Base-by-base conservation (phyloP, 495 filamentous ascomycete species). In the Tuber microsphaerosporum region DNA sequence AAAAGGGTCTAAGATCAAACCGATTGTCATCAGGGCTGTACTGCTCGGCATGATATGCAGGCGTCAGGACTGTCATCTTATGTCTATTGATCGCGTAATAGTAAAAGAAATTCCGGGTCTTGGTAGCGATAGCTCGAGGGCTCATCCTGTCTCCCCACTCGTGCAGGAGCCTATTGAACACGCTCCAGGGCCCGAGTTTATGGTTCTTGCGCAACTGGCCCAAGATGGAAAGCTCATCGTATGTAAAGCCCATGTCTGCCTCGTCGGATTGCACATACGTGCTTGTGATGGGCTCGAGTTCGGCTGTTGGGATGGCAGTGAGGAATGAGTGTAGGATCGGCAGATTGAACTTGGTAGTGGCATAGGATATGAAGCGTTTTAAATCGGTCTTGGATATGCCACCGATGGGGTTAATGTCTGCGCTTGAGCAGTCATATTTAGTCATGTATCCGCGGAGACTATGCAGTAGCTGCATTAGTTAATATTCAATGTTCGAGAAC, bases 271-370 rank as follows among this genome's bases (percentile, higher is more conserved):
- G 89, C 2, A 90, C 87, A 79, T 92, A 92, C 22, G 84, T 85
- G 0, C 88, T 83, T 1, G 92, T 92, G 42, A 93, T 90, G 19
- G 94, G 94, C 78, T 94, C 91, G 0, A 97, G 87, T 83, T 97
- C 93, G 1, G 93, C 93, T 5, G 92, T 95, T 0, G 93, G 93
- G 0, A 87, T 86, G 4, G 94, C 93, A 22, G 86, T 84, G 37
- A 96, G 82, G 85, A 97, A 97, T 5, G 88, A 87, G 1, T 89
- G 79, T 8, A 97, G 87, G 75, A 92, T 89, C 0, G 92, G 92
- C 9, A 97, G 81, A 37, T 88, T 82, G 82, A 93, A 97, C 20
- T 85, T 83, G 34, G 82, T 82, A 41, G 84, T 74, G 3, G 91
- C 89, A 86, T 89, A 95, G 17, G 84, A 84, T 69, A 94, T 93